phyloP scores from a whole-genome alignment of 176 grass and related monocot genomes.

The Puccinellia tenuiflora region DNA sequence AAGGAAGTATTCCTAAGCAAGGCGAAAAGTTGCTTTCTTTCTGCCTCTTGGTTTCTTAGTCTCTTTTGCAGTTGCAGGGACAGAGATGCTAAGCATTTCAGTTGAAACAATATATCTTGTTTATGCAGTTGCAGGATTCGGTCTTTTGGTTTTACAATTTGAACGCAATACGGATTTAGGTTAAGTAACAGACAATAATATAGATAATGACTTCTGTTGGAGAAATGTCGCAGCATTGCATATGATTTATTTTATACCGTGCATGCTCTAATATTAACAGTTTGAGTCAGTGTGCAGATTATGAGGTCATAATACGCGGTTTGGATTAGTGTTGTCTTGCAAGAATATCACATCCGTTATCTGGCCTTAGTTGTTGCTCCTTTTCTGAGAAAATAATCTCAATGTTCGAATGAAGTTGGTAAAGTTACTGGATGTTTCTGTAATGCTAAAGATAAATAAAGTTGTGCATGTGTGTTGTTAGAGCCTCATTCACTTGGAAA shows the following conservation, averaged over 20 bases:
- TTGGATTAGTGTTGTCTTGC: slow-evolving; percentile 18
- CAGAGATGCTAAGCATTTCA: slow-evolving; percentile 18
- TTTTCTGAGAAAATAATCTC: not conserved
- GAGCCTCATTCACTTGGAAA: not conserved
- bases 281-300: slow-evolving; percentile 43
- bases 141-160: slow-evolving; percentile 4
- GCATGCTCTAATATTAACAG: slow-evolving; percentile 25
- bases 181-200: not conserved
- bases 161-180: slow-evolving; percentile 10
- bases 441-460: slow-evolving; percentile 2
- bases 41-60: not conserved
- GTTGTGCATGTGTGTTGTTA: not conserved
- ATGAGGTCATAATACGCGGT: slow-evolving; percentile 13
- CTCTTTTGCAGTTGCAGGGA: slow-evolving; percentile 41
- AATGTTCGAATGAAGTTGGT: slow-evolving; percentile 8
- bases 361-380: slow-evolving; percentile 7
- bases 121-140: slow-evolving; percentile 30
- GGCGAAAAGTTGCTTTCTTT: slow-evolving; percentile 15
- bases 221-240: not conserved
- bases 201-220: not conserved
- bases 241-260: not conserved
- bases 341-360: not conserved
- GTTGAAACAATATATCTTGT: not conserved
- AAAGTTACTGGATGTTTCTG: slow-evolving; percentile 16
- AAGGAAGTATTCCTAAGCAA: slow-evolving; percentile 35